phyloP scores from a whole-genome alignment of 2,329 filamentous ascomycete species.

The Epichloe uncinata region DNA sequence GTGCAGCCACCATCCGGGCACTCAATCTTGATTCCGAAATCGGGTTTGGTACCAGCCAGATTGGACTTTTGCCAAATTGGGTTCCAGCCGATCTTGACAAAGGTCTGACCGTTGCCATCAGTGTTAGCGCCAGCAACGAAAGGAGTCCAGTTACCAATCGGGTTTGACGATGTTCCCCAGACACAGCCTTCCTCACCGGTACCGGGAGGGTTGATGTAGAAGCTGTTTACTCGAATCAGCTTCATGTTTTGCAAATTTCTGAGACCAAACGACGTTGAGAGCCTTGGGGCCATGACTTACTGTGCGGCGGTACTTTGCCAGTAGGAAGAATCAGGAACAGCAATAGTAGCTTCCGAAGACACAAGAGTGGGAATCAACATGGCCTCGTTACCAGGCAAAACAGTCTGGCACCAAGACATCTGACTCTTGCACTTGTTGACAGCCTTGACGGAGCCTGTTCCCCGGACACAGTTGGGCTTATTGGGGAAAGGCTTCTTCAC shows the following conservation, averaged over 20 bases:
- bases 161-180: conserved; percentile 52
- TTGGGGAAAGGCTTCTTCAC: conserved; percentile 56
- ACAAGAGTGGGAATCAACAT: conserved; percentile 74
- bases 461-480: conserved; percentile 56
- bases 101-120: conserved; percentile 50
- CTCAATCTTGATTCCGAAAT: conserved; percentile 56
- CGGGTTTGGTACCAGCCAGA: conserved; percentile 44
- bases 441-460: conserved; percentile 50
- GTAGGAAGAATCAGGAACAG: conserved; percentile 56
- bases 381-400: conserved; percentile 64
- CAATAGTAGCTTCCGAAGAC: conserved; percentile 39
- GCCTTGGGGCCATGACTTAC: conserved; percentile 31
- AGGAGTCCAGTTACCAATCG: conserved; percentile 63
- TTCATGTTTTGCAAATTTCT: neutral
- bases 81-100: conserved; percentile 65
- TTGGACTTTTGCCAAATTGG: conserved; percentile 52
- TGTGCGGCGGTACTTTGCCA: conserved; percentile 64
- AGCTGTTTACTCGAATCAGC: conserved; percentile 35
- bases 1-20: conserved; percentile 54
- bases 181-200: conserved; percentile 49
- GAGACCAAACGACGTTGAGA: too few species aligned
- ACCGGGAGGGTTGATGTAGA: conserved; percentile 68
- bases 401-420: conserved; percentile 67
- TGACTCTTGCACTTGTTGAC: conserved; percentile 50
- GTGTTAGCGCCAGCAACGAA: conserved; percentile 68